Evolutionary conservation across 1,139 yeast genomes (phyloP).

Genomic region (Debaryomyces sp.): DNA sequence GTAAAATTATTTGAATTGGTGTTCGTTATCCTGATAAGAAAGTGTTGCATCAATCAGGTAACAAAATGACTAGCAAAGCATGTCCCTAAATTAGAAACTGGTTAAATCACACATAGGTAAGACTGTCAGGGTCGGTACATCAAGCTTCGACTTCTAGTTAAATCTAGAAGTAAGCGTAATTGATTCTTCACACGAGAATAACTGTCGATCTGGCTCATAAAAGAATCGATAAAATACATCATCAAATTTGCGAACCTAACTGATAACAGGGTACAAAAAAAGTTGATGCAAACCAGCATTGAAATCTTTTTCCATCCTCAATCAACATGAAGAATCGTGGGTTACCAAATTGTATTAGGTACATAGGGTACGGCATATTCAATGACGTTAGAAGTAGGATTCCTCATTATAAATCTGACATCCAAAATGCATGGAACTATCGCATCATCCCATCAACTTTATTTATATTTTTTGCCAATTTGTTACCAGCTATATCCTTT

Average conservation of each 20-base stretch:
- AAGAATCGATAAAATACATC: background rate
- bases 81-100: no score
- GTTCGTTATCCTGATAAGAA: no score
- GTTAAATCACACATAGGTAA: no score
- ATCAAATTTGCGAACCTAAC: background rate
- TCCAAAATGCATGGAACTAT: conserved; percentile 82
- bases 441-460: conserved; percentile 86
- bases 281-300: background rate
- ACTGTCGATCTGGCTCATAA: background rate
- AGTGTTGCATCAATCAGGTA: no score
- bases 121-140: no score
- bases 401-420: conserved; percentile 76
- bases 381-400: conserved; percentile 56
- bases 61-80: no score
- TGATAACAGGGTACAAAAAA: no score
- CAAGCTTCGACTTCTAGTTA: no score
- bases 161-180: no score
- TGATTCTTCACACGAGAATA: no score
- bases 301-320: background rate
- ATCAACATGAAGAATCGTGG: background rate
- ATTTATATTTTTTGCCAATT: conserved; percentile 83
- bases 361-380: conserved; percentile 57
- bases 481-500: conserved; percentile 93
- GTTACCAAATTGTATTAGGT: conserved; percentile 12
- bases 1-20: no score